Conservation (phyloP, 495 filamentous ascomycete species). For the Xeromyces bisporus region DNA sequence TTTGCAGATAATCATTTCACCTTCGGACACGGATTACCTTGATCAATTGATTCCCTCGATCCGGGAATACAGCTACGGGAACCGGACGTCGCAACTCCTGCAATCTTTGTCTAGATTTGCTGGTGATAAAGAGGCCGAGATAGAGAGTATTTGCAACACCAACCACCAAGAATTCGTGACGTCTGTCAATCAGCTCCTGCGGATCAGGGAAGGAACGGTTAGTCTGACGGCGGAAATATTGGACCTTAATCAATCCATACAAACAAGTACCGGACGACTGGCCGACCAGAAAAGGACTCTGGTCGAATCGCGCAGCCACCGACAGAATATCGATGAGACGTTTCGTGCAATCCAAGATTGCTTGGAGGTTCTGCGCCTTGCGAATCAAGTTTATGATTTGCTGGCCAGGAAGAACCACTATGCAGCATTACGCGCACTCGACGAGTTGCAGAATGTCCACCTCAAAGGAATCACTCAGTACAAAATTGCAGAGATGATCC, state of each 20-base stretch:
- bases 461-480: constrained; percentile 84
- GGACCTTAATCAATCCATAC: constrained; percentile 82
- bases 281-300: constrained; percentile 87
- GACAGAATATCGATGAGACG: constrained; percentile 96
- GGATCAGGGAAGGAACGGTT: constrained; percentile 76
- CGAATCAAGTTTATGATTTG: constrained; percentile 88
- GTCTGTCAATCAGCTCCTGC: constrained; percentile 82
- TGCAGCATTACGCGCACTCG: constrained; percentile 77
- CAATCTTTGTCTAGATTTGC: constrained; percentile 67
- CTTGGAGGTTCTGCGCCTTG: constrained; percentile 75
- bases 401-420: constrained; percentile 88
- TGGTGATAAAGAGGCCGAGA: constrained; percentile 71
- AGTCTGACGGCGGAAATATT: constrained; percentile 81
- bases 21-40: constrained; percentile 83
- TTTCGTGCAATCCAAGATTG: constrained; percentile 77
- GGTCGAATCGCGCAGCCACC: constrained; percentile 75
- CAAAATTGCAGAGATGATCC: constrained; percentile 90
- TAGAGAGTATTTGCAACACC: constrained; percentile 84
- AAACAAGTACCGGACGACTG: constrained; percentile 84
- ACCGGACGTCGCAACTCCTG: constrained; percentile 54
- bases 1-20: constrained; percentile 71
- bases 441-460: constrained; percentile 93
- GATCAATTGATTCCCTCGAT: constrained; percentile 89
- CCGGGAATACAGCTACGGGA: constrained; percentile 68
- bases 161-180: constrained; percentile 94